phyloP scores from a whole-genome alignment of 768 basidiomycete species.

The Tricholoma terreum region DNA sequence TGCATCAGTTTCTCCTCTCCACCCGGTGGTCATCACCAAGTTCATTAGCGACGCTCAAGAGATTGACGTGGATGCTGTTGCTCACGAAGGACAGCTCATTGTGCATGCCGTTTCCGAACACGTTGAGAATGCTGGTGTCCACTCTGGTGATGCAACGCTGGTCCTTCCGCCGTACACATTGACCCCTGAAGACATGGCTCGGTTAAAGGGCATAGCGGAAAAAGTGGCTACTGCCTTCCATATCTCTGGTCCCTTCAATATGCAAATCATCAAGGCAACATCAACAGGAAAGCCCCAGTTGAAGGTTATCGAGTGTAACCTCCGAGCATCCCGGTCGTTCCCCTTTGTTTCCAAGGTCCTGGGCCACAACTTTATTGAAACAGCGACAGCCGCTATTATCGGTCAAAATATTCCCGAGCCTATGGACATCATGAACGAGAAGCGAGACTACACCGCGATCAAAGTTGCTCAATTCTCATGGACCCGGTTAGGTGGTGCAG shows the following conservation, averaged over 20 bases:
- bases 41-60: constrained; percentile 98
- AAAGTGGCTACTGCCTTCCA: constrained; percentile 95
- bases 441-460: constrained; percentile 90
- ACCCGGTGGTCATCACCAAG: constrained; percentile 98
- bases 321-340: constrained; percentile 97
- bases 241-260: constrained; percentile 98
- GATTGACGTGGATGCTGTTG: constrained; percentile 97
- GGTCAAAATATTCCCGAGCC: constrained; percentile 86
- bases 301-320: constrained; percentile 98
- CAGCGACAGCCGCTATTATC: constrained; percentile 85
- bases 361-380: constrained; percentile 95
- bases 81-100: constrained; percentile 86
- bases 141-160: constrained; percentile 97
- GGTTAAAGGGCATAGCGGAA: constrained; percentile 89
- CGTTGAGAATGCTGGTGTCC: constrained; percentile 97
- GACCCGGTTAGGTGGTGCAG: constrained; percentile 94
- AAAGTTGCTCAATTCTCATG: constrained; percentile 99
- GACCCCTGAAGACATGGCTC: constrained; percentile 67
- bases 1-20: constrained; percentile 91
- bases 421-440: constrained; percentile 85
- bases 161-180: constrained; percentile 94
- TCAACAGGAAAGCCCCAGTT: constrained; percentile 58
- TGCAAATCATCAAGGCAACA: constrained; percentile 94
- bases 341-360: constrained; percentile 99
- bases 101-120: constrained; percentile 98